Base-by-base conservation (phyloP, 441 rosid genomes). In the Brassica hybrid region DNA sequence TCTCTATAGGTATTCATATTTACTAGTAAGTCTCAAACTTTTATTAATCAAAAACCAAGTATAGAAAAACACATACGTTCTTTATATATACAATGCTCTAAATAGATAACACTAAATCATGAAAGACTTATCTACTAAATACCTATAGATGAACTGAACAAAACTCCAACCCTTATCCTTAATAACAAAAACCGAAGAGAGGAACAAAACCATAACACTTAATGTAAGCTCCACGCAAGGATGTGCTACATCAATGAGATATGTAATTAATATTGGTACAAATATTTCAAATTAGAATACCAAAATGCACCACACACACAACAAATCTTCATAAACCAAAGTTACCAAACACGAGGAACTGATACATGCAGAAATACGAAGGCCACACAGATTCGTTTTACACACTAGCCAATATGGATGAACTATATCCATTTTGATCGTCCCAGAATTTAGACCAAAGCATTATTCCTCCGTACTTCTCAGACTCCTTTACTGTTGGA, bases 401-500 rank as follows among this genome's bases (percentile, higher is more conserved):
- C 1, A 85, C 82, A 45, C 77, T 77, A 5, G 62, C 43, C 23
- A 74, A 48, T 63, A 80, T 77, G 50, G 89, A 57, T 30, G 73
- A 64, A 64, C 86, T 86, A 7, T 87, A 89, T 6, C 85, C 86
- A 74, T 72, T 85, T 65, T 64, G 13, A 69, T 76, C 80, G 59
- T 83, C 88, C 68, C 65, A 82, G 9, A 75, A 82, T 59, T 81
- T 84, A 43, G 84, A 83, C 92, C 89, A 86, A 30, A 88, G 80
- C 90, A 88, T 88, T 1, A 86, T 81, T 9, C 92, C 90, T 48
- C 92, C 90, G 61, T 88, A 86, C 14, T 84, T 85, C 5, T n/a
- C 16, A 5, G 83, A 80, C 27, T 36, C 62, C 77, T 82, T 85
- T 32, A 88, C 57, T 65, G n/a, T 76, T 1, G 90, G 93, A 83